A percentile compares a stretch with the other conserved stretches of the same genome.
Conservation (phyloP, 2,329 filamentous ascomycete species). For the Beauveria bassiana region DNA sequence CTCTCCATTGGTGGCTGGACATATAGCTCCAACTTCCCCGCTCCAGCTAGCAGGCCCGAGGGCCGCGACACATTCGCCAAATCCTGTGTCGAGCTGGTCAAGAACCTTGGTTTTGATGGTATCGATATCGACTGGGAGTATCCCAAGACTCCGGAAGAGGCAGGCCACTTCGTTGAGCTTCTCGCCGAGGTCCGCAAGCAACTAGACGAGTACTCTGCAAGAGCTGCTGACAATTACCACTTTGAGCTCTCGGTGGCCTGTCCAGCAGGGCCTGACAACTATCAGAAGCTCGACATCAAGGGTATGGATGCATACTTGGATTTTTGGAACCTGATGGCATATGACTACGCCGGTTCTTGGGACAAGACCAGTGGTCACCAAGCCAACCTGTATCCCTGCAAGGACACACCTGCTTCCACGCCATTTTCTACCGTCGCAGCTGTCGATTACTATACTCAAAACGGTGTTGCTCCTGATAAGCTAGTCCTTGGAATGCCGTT, state of each 20-base stretch:
- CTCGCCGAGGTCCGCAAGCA: constrained; percentile 47
- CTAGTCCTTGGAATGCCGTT: constrained; percentile 87
- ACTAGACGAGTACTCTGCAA: constrained; percentile 48
- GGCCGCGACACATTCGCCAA: constrained; percentile 67
- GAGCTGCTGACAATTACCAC: constrained; percentile 36
- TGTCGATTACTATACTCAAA: constrained; percentile 59
- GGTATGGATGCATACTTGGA: constrained; percentile 60
- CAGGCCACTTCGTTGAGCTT: constrained; percentile 50
- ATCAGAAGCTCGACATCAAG: constrained; percentile 51
- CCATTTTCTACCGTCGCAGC: constrained; percentile 71
- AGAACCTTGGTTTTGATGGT: constrained; percentile 71
- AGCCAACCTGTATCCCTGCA: constrained; percentile 64
- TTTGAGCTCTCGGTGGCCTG: constrained; percentile 60
- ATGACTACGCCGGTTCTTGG: constrained; percentile 84
- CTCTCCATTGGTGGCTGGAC: constrained; percentile 91
- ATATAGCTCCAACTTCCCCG: constrained; percentile 76
- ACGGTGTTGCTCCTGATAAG: constrained; percentile 60
- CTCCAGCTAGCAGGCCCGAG: constrained; percentile 60
- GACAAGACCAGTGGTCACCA: constrained; percentile 65
- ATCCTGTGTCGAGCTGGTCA: constrained; percentile 66
- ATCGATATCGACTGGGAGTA: constrained; percentile 66
- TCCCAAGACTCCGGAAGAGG: constrained; percentile 47
- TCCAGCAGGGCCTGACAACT: constrained; percentile 56
- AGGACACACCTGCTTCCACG: constrained; percentile 52
- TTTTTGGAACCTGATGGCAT: constrained; percentile 81